A percentile compares a stretch with the other conserved stretches of the same genome.
Conservation (phyloP, 2,329 filamentous ascomycete species). For the Fusarium gaditjirri region DNA sequence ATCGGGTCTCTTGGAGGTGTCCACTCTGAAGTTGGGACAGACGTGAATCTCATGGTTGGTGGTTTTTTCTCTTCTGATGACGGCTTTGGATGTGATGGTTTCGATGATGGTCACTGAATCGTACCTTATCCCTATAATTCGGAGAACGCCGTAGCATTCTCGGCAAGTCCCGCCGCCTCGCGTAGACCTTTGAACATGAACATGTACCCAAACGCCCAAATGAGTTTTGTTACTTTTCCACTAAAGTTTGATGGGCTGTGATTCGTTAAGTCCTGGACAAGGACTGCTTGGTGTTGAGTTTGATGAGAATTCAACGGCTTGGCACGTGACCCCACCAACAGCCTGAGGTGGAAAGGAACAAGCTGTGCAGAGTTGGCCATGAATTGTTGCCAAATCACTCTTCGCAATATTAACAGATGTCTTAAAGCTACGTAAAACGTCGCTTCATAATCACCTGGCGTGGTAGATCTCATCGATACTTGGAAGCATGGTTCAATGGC, state of each 20-base stretch:
- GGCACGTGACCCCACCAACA: slow-evolving; percentile 13
- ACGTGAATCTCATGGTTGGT: background rate
- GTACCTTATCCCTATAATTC: background rate
- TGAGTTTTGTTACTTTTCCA: background rate
- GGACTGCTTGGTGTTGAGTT: background rate
- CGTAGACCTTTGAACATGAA: slow-evolving; percentile 4
- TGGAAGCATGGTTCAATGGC: background rate
- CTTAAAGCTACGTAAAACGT: background rate
- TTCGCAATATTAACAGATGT: background rate
- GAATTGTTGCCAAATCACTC: background rate
- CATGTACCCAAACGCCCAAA: background rate
- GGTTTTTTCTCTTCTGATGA: background rate
- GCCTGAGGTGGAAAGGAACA: background rate
- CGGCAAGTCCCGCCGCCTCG: slow-evolving; percentile 1
- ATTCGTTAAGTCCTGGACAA: background rate
- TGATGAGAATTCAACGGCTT: background rate
- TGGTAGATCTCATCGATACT: background rate
- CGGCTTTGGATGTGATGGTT: background rate
- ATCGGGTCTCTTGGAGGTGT: background rate
- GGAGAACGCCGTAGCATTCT: background rate
- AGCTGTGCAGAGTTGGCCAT: background rate
- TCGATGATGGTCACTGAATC: background rate
- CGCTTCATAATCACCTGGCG: background rate
- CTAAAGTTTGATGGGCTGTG: background rate
- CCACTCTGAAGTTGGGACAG: background rate